Percentiles rank a stretch among this genome's conserved stretches.
Conservation (phyloP, 768 basidiomycete genomes). For the Rhizopogon vulgaris region DNA sequence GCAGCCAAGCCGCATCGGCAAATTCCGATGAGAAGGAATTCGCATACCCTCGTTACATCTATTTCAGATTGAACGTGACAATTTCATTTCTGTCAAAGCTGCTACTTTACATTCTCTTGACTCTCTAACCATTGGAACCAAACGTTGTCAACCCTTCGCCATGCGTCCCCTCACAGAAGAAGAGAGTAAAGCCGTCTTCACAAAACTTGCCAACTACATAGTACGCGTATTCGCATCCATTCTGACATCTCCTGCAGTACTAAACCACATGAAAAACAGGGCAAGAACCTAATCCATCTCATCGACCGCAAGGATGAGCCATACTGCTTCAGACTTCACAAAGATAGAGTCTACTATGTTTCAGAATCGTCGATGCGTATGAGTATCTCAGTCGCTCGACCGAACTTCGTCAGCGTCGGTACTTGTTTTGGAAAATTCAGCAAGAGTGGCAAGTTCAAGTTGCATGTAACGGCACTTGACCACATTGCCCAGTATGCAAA, state of each 20-base stretch:
- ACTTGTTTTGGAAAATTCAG: slow-evolving; percentile 98
- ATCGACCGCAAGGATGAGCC: slow-evolving; percentile 93
- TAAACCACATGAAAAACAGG: slow-evolving; percentile 38
- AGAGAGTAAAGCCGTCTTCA: slow-evolving; percentile 93
- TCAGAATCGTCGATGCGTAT: slow-evolving; percentile 93
- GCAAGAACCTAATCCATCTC: slow-evolving; percentile 92
- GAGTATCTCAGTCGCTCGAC: slow-evolving; percentile 85
- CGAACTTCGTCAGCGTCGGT: slow-evolving; percentile 87
- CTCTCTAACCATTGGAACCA: no score
- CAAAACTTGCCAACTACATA: slow-evolving; percentile 96
- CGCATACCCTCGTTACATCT: slow-evolving; percentile 3
- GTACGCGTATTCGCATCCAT: slow-evolving; percentile 36
- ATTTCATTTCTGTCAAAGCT: neutral
- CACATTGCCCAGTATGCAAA: slow-evolving; percentile 95
- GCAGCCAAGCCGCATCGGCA: neutral
- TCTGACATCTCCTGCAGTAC: neutral
- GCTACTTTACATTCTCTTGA: neutral
- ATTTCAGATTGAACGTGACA: neutral
- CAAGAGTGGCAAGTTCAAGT: slow-evolving; percentile 95
- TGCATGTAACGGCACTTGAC: slow-evolving; percentile 91
- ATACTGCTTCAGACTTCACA: slow-evolving; percentile 93
- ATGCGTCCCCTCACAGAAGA: slow-evolving; percentile 98
- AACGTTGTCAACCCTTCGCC: slow-evolving; percentile 12
- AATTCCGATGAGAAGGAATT: slow-evolving; percentile 1
- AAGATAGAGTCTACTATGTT: slow-evolving; percentile 93